These are phyloP conservation scores for Didymosphaeria variabile DNA, from an alignment of 2,329 filamentous ascomycete genomes.

Conservation along the genomic window DNA sequence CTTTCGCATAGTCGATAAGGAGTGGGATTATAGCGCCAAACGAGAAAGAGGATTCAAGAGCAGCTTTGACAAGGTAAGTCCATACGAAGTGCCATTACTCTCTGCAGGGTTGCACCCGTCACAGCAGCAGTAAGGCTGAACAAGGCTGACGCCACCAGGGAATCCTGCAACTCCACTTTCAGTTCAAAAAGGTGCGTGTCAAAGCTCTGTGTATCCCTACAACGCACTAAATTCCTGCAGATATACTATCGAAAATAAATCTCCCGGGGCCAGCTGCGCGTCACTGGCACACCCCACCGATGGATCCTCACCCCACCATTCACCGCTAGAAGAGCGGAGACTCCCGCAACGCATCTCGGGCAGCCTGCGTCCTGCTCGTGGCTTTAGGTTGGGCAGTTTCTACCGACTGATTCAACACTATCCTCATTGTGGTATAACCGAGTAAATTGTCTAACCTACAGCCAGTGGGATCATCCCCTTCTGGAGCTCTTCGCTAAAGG, in stretches of 20 bases:
- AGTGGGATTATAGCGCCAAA: slow-evolving; percentile 99
- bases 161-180: slow-evolving; percentile 95
- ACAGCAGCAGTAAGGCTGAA: slow-evolving; percentile 8
- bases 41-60: slow-evolving; percentile 93
- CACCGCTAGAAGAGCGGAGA: slow-evolving; percentile 9
- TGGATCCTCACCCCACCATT: background rate
- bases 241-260: slow-evolving; percentile 59
- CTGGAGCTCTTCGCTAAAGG: slow-evolving; percentile 4
- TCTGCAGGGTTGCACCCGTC: slow-evolving; percentile 5
- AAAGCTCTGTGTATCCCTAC: background rate
- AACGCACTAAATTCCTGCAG: slow-evolving; percentile 42
- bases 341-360: background rate
- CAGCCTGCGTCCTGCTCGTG: background rate
- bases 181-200: slow-evolving; percentile 88
- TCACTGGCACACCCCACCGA: slow-evolving; percentile 6
- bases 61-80: slow-evolving; percentile 91
- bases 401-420: background rate
- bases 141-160: slow-evolving; percentile 66
- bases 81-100: slow-evolving; percentile 21
- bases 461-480: slow-evolving; percentile 7
- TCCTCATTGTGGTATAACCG: background rate
- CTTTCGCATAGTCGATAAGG: slow-evolving; percentile 96
- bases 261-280: background rate
- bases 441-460: slow-evolving; percentile 1
- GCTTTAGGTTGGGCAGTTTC: background rate